Evolutionary conservation across 169 alveolate genomes (phyloP).

Genomic region (Plasmodium vinckei): DNA sequence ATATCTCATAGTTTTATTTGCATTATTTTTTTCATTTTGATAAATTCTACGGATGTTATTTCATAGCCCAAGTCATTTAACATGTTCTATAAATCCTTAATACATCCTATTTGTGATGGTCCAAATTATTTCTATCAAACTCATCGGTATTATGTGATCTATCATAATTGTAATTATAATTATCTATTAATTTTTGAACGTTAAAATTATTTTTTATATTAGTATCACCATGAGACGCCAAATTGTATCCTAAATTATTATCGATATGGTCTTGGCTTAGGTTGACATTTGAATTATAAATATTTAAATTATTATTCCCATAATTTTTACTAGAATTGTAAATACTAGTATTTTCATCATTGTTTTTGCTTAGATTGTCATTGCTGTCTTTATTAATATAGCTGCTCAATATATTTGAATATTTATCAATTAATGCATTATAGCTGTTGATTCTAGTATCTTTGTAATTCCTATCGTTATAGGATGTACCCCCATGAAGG

Average conservation of each 20-base stretch:
- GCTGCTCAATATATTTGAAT: constrained; percentile 64
- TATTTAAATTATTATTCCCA: not conserved
- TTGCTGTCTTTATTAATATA: constrained; percentile 20
- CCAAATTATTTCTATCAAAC: constrained; percentile 5
- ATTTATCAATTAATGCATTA: constrained; percentile 55
- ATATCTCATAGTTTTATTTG: not conserved
- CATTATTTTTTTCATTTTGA: constrained; percentile 39
- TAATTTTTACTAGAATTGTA: not conserved
- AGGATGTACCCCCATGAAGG: not conserved
- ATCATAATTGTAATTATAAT: constrained; percentile 61
- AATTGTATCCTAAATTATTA: constrained; percentile 8
- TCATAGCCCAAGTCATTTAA: constrained; percentile 6
- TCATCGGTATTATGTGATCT: constrained; percentile 10
- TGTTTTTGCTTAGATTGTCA: not conserved
- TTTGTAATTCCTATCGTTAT: not conserved
- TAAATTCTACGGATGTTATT: constrained; percentile 33
- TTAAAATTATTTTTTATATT: constrained; percentile 58
- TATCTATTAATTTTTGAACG: constrained; percentile 60
- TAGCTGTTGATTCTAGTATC: constrained; percentile 7
- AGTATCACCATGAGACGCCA: constrained; percentile 15
- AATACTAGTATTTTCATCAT: not conserved
- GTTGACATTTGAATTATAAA: not conserved
- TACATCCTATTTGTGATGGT: not conserved
- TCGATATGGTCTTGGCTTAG: not conserved
- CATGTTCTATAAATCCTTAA: constrained; percentile 7